Evolutionary conservation across 495 filamentous ascomycete species (phyloP).

Genomic region (Entonaema liquescens): DNA sequence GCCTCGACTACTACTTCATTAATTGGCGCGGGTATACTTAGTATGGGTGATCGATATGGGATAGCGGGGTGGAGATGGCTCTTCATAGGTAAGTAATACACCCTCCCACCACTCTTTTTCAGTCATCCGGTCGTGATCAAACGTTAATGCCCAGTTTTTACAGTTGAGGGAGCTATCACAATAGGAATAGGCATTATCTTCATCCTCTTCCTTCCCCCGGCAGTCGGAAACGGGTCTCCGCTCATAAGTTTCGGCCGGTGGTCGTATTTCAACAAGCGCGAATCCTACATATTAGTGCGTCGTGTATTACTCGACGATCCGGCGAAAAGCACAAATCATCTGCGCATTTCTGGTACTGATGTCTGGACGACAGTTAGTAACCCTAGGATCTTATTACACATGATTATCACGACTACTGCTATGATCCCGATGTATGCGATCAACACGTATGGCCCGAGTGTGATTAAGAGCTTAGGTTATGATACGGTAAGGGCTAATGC

Average conservation of each 20-base stretch:
- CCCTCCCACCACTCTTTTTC: background rate
- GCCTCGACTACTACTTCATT: conserved; percentile 62
- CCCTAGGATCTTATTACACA: conserved; percentile 55
- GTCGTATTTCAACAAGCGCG: conserved; percentile 49
- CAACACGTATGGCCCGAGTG: conserved; percentile 57
- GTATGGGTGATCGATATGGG: conserved; percentile 58
- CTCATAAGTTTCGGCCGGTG: conserved; percentile 54
- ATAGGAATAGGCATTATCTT: conserved; percentile 61
- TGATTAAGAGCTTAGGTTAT: conserved; percentile 58
- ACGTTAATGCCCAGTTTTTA: conserved; percentile 7
- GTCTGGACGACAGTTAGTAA: conserved; percentile 53
- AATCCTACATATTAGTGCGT: conserved; percentile 48
- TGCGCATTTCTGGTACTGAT: conserved; percentile 54
- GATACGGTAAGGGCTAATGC: conserved; percentile 58
- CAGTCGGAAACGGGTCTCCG: conserved; percentile 52
- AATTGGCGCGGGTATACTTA: conserved; percentile 61
- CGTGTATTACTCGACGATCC: conserved; percentile 53
- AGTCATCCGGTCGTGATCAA: conserved; percentile 5
- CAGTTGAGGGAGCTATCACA: conserved; percentile 63
- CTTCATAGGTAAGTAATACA: conserved; percentile 54
- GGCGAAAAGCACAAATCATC: conserved; percentile 44
- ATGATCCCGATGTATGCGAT: conserved; percentile 51
- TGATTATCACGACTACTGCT: conserved; percentile 52
- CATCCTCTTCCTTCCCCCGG: conserved; percentile 57
- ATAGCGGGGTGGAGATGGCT: conserved; percentile 71